Evolutionary conservation across 495 filamentous ascomycete genomes (phyloP).

Genomic region (Penicillium herquei): DNA sequence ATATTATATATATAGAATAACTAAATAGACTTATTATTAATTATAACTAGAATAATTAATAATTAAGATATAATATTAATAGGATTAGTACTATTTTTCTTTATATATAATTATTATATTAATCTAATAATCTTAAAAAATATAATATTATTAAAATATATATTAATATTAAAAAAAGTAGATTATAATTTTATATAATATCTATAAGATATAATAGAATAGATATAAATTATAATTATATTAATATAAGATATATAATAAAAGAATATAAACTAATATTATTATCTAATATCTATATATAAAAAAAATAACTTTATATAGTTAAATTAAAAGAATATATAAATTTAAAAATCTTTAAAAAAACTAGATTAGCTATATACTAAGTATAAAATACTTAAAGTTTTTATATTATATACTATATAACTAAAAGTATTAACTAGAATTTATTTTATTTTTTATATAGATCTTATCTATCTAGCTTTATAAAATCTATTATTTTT

Average conservation of each 20-base stretch:
- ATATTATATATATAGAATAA: neutral
- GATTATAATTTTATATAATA: neutral
- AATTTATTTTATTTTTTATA: too few relatives aligned
- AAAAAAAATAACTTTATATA: too few relatives aligned
- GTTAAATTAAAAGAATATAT: too few relatives aligned
- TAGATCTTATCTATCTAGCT: neutral
- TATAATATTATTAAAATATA: neutral
- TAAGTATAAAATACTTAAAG: too few relatives aligned
- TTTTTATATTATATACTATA: neutral
- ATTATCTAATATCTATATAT: too few relatives aligned
- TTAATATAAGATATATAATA: too few relatives aligned
- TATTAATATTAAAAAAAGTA: neutral
- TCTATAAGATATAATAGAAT: neutral
- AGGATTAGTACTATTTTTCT: neutral
- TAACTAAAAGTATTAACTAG: neutral
- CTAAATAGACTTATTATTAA: neutral
- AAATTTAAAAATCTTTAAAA: too few relatives aligned
- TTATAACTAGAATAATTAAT: neutral
- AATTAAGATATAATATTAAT: neutral
- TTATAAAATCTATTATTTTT: neutral
- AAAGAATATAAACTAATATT: too few relatives aligned
- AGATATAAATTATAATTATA: neutral
- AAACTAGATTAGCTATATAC: too few relatives aligned
- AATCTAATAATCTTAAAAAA: neutral
- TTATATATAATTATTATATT: neutral